Percentiles rank a stretch among this genome's conserved stretches.
These are phyloP conservation scores for Penicillium sp. DNA, from an alignment of 2,329 filamentous ascomycete genomes.

Conservation along the genomic window DNA sequence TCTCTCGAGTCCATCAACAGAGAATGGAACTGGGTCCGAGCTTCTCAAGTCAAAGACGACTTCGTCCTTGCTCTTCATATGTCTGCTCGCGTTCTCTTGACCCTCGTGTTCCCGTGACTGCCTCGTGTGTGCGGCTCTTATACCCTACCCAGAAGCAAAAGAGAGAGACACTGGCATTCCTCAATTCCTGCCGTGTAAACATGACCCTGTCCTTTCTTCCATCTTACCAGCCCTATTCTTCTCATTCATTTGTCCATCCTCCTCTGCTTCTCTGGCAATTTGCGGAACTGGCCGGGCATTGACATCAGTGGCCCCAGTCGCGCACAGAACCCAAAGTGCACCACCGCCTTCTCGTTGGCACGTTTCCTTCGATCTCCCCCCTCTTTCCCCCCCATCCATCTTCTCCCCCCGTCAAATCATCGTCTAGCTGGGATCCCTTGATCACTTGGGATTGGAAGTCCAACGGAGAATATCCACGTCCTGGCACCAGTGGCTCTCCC, in stretches of 20 bases:
- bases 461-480: constrained; percentile 20
- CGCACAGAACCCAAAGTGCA: constrained; percentile 3
- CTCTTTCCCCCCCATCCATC: constrained; percentile 8
- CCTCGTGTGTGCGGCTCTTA: constrained; percentile 1
- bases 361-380: constrained; percentile 16
- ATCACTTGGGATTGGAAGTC: constrained; percentile 18
- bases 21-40: background rate
- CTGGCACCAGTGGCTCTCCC: background rate
- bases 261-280: background rate
- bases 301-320: constrained; percentile 7
- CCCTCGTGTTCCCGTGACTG: background rate
- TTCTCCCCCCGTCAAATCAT: constrained; percentile 20
- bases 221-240: background rate
- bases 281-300: constrained; percentile 14
- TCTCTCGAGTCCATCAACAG: background rate
- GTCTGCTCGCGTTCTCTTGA: background rate
- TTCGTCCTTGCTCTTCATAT: background rate
- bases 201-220: background rate
- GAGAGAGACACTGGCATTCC: background rate
- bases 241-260: background rate
- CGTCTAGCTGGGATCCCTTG: constrained; percentile 20
- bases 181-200: constrained; percentile 12
- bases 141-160: background rate
- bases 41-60: background rate
- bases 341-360: constrained; percentile 22